Percentiles rank a stretch among this genome's conserved stretches.
These are phyloP conservation scores for Torulaspora quercuum DNA, from an alignment of 805 yeast genomes.

Conservation along the genomic window DNA sequence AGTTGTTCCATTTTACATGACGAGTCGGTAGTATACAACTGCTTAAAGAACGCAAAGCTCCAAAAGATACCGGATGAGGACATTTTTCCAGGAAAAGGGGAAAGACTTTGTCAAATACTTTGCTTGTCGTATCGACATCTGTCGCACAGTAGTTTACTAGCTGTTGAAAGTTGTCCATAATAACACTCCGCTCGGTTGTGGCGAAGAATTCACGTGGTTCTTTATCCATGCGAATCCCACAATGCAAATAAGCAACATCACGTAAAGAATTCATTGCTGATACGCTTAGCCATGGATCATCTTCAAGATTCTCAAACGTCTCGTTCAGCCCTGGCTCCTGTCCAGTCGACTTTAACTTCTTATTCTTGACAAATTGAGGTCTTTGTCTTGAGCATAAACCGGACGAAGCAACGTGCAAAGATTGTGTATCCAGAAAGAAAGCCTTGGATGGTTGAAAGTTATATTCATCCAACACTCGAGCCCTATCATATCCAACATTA, in stretches of 20 bases:
- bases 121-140: conserved; percentile 75
- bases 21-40: conserved; percentile 77
- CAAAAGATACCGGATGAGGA: conserved; percentile 94
- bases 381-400: conserved; percentile 95
- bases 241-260: conserved; percentile 76
- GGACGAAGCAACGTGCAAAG: conserved; percentile 81
- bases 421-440: conserved; percentile 86
- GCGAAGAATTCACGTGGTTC: conserved; percentile 61
- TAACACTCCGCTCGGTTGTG: conserved; percentile 48
- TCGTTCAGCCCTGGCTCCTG: conserved; percentile 22
- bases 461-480: conserved; percentile 82
- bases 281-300: conserved; percentile 81
- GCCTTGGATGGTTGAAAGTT: conserved; percentile 60
- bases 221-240: conserved; percentile 66
- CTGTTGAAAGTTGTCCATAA: conserved; percentile 53
- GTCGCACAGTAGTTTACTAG: conserved; percentile 78
- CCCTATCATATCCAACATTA: conserved; percentile 87
- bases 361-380: conserved; percentile 64
- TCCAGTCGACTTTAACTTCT: conserved; percentile 12
- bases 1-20: conserved; percentile 61
- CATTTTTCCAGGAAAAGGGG: conserved; percentile 65
- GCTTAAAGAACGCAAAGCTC: conserved; percentile 74
- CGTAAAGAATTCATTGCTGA: conserved; percentile 77
- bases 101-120: conserved; percentile 61
- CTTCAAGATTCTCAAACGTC: conserved; percentile 33